Base-by-base conservation (phyloP, 495 filamentous ascomycete genomes). In the Lentithecium fluviatile region DNA sequence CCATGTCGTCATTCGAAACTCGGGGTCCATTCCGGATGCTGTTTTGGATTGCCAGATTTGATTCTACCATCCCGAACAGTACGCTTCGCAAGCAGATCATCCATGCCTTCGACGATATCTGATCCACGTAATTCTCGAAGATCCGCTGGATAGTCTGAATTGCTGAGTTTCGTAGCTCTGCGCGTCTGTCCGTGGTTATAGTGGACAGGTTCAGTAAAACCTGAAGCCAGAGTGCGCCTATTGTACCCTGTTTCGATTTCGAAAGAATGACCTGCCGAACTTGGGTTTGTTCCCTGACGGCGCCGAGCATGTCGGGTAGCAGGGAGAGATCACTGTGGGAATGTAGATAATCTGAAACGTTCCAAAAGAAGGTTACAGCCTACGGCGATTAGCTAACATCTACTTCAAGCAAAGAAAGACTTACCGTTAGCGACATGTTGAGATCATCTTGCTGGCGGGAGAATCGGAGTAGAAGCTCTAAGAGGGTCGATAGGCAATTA, bases 301-400 rank as follows among this genome's bases (percentile, higher is more conserved):
- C 58, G 48, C 73, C 70, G 20, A 78, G 69, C 47, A 76, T 60
- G 11, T 62, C 70, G 47, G 83, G 76, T 37, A 85, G 70, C 0
- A 77, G 81, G 13, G 64, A 52, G 19, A 64, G 58, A 17, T 76
- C 75, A 43, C 76, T 82, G 24, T 76, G 74, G 40, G 69, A 73
- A 48, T 78, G 79, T 32, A 97, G 80, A 61, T 89, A 95, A 71
- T 96, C 92, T 1, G 94, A 96, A 12, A 95, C 82, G 61, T 90
- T 91, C 88, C 91, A 96, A 74, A 95, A 96, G 68, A 95, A 95
- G 0, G 93, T 95, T 11, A 94, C 87, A 1, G 90, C 92, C 82
- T 87, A 34, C 20, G 37, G 13, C 15, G 20, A 25, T 60, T 36
- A 56, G 32, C 10, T 15, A 24, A 6, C 0, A 40, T 10, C 1